A percentile compares a stretch with the other conserved stretches of the same genome.
Evolutionary conservation across 108 stramenopile species (phyloP).

Genomic region (Pelagomonas calceolata): DNA sequence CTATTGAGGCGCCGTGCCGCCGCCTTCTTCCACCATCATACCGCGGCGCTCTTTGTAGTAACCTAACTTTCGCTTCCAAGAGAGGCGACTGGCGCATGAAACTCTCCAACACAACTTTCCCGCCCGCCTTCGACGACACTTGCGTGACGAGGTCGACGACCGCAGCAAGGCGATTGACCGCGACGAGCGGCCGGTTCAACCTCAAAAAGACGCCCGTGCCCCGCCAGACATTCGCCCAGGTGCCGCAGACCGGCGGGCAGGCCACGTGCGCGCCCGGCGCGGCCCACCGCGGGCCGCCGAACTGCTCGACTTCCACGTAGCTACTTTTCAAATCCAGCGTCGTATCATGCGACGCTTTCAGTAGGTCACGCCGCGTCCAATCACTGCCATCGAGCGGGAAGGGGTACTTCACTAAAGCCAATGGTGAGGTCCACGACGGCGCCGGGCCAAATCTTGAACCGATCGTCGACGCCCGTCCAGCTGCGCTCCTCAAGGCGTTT

Average conservation of each 20-base stretch:
- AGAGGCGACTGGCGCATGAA: no score
- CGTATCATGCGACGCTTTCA: background rate
- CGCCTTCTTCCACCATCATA: no score
- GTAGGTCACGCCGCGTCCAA: no score
- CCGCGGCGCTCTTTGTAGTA: no score
- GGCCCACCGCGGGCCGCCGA: background rate
- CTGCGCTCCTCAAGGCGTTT: no score
- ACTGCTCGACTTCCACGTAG: background rate
- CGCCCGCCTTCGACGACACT: background rate
- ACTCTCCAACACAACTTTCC: background rate
- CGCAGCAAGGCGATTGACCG: background rate
- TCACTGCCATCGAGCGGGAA: background rate
- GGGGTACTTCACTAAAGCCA: background rate
- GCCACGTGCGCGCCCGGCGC: no score
- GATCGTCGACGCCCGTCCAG: no score
- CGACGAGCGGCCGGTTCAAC: background rate
- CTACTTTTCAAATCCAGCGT: background rate
- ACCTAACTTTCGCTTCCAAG: background rate
- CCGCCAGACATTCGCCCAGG: background rate
- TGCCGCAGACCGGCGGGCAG: background rate
- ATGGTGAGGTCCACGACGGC: background rate
- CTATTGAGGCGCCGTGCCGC: background rate
- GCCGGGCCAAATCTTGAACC: background rate
- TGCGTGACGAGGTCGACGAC: background rate
- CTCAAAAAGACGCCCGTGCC: background rate